phyloP scores from a whole-genome alignment of 768 basidiomycete genomes.

The Mycena crocata region DNA sequence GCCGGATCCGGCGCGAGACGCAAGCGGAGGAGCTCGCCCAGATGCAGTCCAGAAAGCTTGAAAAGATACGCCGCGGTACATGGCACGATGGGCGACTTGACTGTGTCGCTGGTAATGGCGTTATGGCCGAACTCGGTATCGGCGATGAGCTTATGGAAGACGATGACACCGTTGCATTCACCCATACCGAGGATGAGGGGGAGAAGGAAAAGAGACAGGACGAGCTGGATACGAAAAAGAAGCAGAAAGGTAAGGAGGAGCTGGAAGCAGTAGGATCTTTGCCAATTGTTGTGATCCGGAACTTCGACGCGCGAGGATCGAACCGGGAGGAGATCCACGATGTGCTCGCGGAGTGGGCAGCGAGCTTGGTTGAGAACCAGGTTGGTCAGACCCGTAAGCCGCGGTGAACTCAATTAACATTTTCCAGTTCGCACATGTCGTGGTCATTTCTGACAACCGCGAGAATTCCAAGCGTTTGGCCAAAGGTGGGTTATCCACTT shows the following conservation, averaged over 20 bases:
- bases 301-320: slow-evolving; percentile 70
- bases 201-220: slow-evolving; percentile 27
- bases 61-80: slow-evolving; percentile 67
- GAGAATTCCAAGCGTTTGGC: slow-evolving; percentile 89
- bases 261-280: slow-evolving; percentile 67
- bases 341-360: slow-evolving; percentile 88
- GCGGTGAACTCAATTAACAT: slow-evolving; percentile 2
- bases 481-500: slow-evolving; percentile 62
- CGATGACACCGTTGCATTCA: slow-evolving; percentile 4
- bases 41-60: slow-evolving; percentile 18
- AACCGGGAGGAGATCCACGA: slow-evolving; percentile 77
- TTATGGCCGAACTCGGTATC: slow-evolving; percentile 58
- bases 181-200: not conserved
- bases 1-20: slow-evolving; percentile 52
- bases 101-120: slow-evolving; percentile 85
- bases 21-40: slow-evolving; percentile 53
- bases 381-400: slow-evolving; percentile 49
- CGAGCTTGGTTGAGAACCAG: slow-evolving; percentile 82
- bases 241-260: slow-evolving; percentile 54
- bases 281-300: slow-evolving; percentile 89
- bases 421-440: slow-evolving; percentile 86
- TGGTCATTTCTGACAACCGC: slow-evolving; percentile 90
- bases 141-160: slow-evolving; percentile 32
- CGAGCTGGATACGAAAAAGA: slow-evolving; percentile 36
- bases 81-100: slow-evolving; percentile 93